These are phyloP conservation scores for Fusarium tuaranense DNA, from an alignment of 2,329 filamentous ascomycete genomes.

Conservation along the genomic window DNA sequence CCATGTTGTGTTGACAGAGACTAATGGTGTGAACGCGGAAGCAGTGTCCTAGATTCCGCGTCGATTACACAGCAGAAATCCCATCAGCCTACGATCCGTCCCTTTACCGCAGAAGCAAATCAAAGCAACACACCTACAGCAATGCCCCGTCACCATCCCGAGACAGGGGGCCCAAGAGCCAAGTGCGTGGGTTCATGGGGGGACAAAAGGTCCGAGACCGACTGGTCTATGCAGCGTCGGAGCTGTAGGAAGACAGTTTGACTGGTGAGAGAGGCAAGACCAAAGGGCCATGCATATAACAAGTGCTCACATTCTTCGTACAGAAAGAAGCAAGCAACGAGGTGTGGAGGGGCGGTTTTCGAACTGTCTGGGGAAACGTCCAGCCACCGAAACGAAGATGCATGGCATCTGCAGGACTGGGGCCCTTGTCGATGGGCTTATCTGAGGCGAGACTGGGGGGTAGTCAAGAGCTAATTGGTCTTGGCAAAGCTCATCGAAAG, in stretches of 20 bases:
- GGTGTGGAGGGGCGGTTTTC: constrained; percentile 10
- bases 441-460: neutral
- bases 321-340: constrained; percentile 2
- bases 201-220: neutral
- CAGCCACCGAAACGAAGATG: constrained; percentile 7
- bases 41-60: neutral
- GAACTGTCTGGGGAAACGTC: constrained; percentile 29
- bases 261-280: neutral
- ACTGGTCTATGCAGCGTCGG: neutral
- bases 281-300: constrained; percentile 1
- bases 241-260: neutral
- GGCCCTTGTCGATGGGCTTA: neutral
- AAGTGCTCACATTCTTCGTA: neutral
- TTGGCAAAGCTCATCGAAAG: neutral
- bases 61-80: neutral
- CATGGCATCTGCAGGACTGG: constrained; percentile 6
- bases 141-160: neutral
- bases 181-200: constrained; percentile 1
- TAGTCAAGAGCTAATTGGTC: constrained; percentile 8
- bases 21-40: neutral
- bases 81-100: neutral
- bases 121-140: neutral
- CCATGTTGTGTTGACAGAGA: neutral
- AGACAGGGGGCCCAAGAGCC: neutral
- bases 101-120: neutral